phyloP scores from a whole-genome alignment of 2,329 filamentous ascomycete genomes.

The Alternaria postmessia region DNA sequence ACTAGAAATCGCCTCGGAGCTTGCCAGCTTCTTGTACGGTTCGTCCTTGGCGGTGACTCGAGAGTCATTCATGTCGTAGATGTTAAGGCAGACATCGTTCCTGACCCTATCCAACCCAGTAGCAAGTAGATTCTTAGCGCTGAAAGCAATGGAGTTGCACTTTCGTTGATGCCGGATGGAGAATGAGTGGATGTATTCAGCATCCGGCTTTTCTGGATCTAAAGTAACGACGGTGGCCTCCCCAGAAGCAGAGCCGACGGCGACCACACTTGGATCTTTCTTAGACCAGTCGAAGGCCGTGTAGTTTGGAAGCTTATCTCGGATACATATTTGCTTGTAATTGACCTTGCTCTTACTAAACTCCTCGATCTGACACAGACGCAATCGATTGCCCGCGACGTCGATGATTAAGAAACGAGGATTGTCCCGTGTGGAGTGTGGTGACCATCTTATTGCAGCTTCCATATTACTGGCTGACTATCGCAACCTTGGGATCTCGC shows the following conservation, averaged over 20 bases:
- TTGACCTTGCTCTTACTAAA: conserved; percentile 52
- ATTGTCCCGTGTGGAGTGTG: conserved; percentile 60
- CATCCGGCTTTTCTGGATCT: conserved; percentile 64
- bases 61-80: conserved; percentile 75
- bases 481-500: conserved; percentile 2
- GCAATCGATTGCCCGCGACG: conserved; percentile 66
- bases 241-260: conserved; percentile 77
- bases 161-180: conserved; percentile 77
- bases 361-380: conserved; percentile 61
- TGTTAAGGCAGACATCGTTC: conserved; percentile 82
- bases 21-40: conserved; percentile 65
- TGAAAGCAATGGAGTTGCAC: conserved; percentile 84
- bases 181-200: conserved; percentile 66
- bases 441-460: conserved; percentile 70
- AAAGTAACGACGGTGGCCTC: conserved; percentile 78
- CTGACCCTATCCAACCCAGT: conserved; percentile 82
- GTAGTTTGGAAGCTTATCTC: conserved; percentile 66
- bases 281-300: conserved; percentile 73
- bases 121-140: conserved; percentile 73
- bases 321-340: conserved; percentile 63
- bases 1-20: conserved; percentile 77
- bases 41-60: conserved; percentile 62
- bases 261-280: conserved; percentile 70
- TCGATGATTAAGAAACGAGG: conserved; percentile 70
- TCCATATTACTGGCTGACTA: conserved; percentile 56